Base-by-base conservation (phyloP, 225 moss, liverwort and hornwort species). In the Sphagnum contortum region DNA sequence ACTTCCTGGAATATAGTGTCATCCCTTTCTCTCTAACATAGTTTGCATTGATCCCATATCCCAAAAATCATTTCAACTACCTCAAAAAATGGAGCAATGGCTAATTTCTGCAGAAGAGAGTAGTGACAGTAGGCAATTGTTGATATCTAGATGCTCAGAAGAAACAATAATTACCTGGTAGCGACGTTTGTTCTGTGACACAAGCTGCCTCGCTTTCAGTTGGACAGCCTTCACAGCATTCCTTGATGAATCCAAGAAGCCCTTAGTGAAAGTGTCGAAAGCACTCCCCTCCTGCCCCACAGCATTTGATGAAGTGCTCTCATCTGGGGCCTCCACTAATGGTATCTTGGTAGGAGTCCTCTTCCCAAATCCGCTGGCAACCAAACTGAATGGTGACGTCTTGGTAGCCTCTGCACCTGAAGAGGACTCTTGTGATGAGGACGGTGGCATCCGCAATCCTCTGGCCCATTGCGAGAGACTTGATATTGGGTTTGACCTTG, bases 171-270 rank as follows among this genome's bases (percentile, higher is more conserved):
- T 74, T 81, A 94, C 94, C 94, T 91, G 94, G 67, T 77, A 81
- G 51, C 86, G 85, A 60, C 76, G 83, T 72, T 89, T 89, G 71
- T 79, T 89, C 66, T 87, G 87, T 9, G 80, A 83, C 45, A 94
- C 89, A 72, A 94, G 85, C 70, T 88, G 89, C 2, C 89, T 80
- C 9, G 94, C 91, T 78, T 86, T 91, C 47, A 80, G 87, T 65
- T 94, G 94, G 2, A 94, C 91, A 63, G 91, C 91, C 75, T 88
- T 94, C 47, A 94, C 94, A 13, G 94, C 94, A 80, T 81, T 91
- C 70, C 83, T 75, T 7, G 91, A 91, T 14, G 83, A 79, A 72
- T 75, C 89, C 57, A 94, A 70, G 47, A 94, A 70, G 4, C 94
- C 94, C 59, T 83, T 88, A 49, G 83, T 94, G 45, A 94, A 69